Evolutionary conservation across 2,329 filamentous ascomycete species (phyloP), one percentile per base, ranked within the genome.

Genomic region (Gnomoniopsis sp.): DNA sequence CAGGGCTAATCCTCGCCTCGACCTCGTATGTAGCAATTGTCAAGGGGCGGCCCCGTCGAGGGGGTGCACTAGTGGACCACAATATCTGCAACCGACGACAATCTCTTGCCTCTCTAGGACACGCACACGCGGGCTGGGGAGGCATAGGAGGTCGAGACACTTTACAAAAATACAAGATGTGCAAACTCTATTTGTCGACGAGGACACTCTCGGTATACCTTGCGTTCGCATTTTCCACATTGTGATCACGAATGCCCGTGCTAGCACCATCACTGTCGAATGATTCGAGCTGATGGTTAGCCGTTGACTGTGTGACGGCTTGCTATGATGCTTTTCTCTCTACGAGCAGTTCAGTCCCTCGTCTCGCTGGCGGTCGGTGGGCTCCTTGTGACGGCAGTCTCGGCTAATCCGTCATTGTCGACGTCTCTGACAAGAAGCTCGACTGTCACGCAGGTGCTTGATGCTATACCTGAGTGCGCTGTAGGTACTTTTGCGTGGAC

Each of bases 311-410:
- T 15, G 23, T 23, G 23, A 6, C 14, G 21, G 34, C 3, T 36
- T 34, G 23, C n/a, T 34, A 50, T 26, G 10, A 60, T 60, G 58
- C 47, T 26, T 60, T 30, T 53, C 12, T 17, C 50, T 38, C 43
- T 44, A 49, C 53, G 50, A 47, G 53, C 49, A 41, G 11, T 43
- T 22, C 30, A 54, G 43, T 52, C 58, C 46, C 47, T 57, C 47
- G 41, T 26, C 46, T 55, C 46, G 22, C 49, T 59, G 48, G 52
- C 44, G 17, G 49, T 57, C 58, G 51, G 54, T 30, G 58, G 36
- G 22, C 36, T 57, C 1, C 46, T 58, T 14, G 14, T 47, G 23
- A 38, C 55, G 3, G 43, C 49, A 33, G 55, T 47, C 17, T 34
- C 53, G 34, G 49, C 59, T n/a, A 48, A 47, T 19, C 17, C 19